Base-by-base conservation (phyloP, 352 stramenopile genomes). In the Globisporangium ultimum region DNA sequence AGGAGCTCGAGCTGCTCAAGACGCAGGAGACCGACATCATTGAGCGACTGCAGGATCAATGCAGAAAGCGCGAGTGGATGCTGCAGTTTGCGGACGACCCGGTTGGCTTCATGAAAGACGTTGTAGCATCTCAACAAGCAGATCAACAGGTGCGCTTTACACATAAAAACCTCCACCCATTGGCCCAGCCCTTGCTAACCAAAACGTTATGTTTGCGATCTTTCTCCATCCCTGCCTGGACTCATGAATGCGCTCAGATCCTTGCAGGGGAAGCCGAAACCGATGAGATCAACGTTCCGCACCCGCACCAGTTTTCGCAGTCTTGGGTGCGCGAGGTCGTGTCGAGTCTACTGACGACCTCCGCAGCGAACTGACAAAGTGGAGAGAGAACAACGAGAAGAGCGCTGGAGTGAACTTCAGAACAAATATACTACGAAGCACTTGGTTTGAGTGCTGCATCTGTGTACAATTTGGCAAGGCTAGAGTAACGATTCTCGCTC, bases 31-130 rank as follows among this genome's bases (percentile, higher is more conserved):
- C 55, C 43, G 67, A 80, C 52, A 71, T 91, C 58, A 48, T 85
- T 5, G 61, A 82, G 42, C 74, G 74, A 9, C 70, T 91, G 57
- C 57, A 85, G 40, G 71, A 64, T 24, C 65, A 72, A 41, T 73
- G 68, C 12, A 59, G 66, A 13, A 89, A 90, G 50, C 71, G 76
- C 43, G 74, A 85, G 58, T 92, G 82, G 82, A 88, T 90, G 76
- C 32, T 47, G 10, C 76, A 92, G 56, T 89, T 92, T 15, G 74
- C 78, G 11, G 45, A 67, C 15, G 80, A 92, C 63, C 82, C 80
- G 2, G 84, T 76, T 20, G 72, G 80, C 11, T 90, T 92, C 54
- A 76, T 80, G 46, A 64, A 60, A n/a, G 76, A 87, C 28, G 70
- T 90, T 12, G 70, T 67, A 34, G 72, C 71, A 40, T 92, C 82